Conservation (phyloP, 2,329 filamentous ascomycete genomes). For the Paracamarosporium sp. region DNA sequence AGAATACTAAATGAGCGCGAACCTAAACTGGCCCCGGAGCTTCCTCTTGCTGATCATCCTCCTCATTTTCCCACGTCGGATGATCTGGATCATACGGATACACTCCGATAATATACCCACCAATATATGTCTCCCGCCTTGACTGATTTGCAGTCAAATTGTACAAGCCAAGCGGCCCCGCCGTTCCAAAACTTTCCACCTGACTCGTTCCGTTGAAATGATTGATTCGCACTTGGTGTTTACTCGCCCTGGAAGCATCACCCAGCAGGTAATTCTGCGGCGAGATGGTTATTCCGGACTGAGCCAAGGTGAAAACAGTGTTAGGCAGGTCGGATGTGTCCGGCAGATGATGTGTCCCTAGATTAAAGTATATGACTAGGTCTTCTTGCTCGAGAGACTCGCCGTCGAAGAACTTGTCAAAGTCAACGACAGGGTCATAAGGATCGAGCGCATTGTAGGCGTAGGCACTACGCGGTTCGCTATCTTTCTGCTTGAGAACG, state of each 20-base stretch:
- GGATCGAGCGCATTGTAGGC: constrained; percentile 54
- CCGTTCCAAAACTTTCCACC: too few species aligned
- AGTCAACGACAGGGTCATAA: constrained; percentile 57
- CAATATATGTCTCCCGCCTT: too few species aligned
- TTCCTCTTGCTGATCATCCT: too few species aligned
- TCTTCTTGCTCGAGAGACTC: constrained; percentile 52
- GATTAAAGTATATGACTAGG: constrained; percentile 58
- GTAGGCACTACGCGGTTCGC: constrained; percentile 54
- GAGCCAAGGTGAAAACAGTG: neutral
- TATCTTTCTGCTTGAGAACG: constrained; percentile 58
- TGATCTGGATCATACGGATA: too few species aligned
- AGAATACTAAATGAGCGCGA: too few species aligned
- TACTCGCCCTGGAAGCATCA: neutral
- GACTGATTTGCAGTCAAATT: too few species aligned
- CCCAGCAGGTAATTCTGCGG: neutral
- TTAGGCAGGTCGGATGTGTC: constrained; percentile 2
- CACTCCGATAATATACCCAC: too few species aligned
- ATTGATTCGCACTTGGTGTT: too few species aligned
- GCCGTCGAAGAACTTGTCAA: constrained; percentile 58
- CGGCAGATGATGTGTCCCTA: constrained; percentile 53
- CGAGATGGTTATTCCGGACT: neutral
- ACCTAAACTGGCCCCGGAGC: too few species aligned
- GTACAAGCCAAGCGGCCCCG: too few species aligned
- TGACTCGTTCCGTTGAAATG: too few species aligned
- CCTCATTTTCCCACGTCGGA: too few species aligned